phyloP scores from a whole-genome alignment of 164 flowering plant genomes.

The Liquidambar formosana region DNA sequence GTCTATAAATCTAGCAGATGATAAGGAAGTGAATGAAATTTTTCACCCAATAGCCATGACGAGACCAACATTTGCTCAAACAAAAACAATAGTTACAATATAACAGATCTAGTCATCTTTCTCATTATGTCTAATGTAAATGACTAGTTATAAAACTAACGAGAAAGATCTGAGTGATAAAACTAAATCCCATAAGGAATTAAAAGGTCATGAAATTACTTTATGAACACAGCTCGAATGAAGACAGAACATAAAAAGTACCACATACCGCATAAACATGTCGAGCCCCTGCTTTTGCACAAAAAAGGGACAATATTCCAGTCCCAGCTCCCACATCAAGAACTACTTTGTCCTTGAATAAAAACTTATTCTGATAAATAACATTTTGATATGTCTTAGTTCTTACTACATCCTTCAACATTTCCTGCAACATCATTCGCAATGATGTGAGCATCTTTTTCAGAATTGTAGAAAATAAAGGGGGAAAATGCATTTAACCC shows the following conservation, averaged over 20 bases:
- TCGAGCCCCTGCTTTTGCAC: constrained; percentile 97
- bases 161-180: too few species aligned
- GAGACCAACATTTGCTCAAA: too few species aligned
- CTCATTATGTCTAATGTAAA: too few species aligned
- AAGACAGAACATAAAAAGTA: neutral
- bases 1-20: too few species aligned
- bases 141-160: too few species aligned
- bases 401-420: constrained; percentile 94
- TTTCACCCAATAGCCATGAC: too few species aligned
- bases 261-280: constrained; percentile 93
- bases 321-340: constrained; percentile 99
- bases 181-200: too few species aligned
- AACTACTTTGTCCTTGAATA: constrained; percentile 83
- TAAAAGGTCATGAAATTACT: too few species aligned
- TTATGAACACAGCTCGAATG: too few species aligned
- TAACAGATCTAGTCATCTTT: too few species aligned
- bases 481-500: neutral
- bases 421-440: constrained; percentile 61
- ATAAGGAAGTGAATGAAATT: too few species aligned
- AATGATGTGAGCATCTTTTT: neutral
- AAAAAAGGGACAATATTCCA: constrained; percentile 92
- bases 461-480: neutral
- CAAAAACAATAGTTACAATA: too few species aligned
- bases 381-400: constrained; percentile 98
- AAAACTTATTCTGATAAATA: constrained; percentile 80